A percentile compares a stretch with the other conserved stretches of the same genome.
phyloP scores from a whole-genome alignment of 2,329 filamentous ascomycete species.

The Talaromyces funiculosus region DNA sequence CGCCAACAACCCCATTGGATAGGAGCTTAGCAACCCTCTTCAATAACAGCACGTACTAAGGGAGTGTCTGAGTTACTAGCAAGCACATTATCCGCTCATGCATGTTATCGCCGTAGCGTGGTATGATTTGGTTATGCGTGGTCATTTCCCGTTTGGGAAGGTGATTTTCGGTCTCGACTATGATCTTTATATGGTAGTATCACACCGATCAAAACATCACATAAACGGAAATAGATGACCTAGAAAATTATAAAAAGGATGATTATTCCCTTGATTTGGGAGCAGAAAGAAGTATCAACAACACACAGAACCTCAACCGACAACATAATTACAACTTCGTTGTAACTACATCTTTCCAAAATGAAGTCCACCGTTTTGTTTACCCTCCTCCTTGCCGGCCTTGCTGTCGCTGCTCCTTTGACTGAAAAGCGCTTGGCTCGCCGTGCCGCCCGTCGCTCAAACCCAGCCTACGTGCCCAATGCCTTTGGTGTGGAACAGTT shows the following conservation, averaged over 20 bases:
- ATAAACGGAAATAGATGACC: too few species aligned
- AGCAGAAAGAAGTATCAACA: background rate
- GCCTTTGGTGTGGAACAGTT: conserved; percentile 3
- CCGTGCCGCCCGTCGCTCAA: conserved; percentile 11
- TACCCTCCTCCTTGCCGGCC: conserved; percentile 8
- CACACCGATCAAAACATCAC: background rate
- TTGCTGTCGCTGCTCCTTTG: conserved; percentile 5
- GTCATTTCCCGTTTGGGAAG: background rate
- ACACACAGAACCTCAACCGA: background rate
- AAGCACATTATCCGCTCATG: background rate
- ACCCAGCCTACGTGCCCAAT: background rate
- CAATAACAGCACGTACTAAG: background rate
- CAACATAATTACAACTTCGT: background rate
- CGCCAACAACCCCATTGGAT: background rate
- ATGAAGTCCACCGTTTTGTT: conserved; percentile 7
- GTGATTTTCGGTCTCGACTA: background rate
- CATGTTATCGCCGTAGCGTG: background rate
- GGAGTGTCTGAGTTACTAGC: background rate
- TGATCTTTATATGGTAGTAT: background rate
- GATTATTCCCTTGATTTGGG: background rate
- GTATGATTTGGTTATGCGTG: background rate
- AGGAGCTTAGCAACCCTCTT: background rate
- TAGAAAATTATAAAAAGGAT: conserved; percentile 2
- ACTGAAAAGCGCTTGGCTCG: conserved; percentile 13
- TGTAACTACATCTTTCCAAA: background rate